These are phyloP conservation scores for Diaporthe helianthi DNA, from an alignment of 2,329 filamentous ascomycete genomes.

Conservation along the genomic window DNA sequence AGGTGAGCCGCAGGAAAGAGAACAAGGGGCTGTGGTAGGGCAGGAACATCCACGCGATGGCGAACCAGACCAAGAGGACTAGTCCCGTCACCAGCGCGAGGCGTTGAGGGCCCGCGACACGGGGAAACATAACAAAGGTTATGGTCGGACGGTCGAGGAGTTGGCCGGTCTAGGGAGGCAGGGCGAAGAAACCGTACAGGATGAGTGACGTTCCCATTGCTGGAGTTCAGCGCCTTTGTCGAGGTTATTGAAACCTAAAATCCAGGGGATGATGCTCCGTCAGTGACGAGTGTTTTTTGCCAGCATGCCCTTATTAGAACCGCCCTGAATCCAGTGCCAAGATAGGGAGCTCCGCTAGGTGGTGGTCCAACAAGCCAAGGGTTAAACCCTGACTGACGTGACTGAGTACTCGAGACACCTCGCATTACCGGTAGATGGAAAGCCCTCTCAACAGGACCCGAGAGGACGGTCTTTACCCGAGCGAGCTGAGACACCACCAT, in stretches of 20 bases:
- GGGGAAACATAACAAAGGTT: conserved; percentile 31
- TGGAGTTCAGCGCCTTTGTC: conserved; percentile 1
- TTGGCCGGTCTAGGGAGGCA: not conserved
- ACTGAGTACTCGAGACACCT: too few species aligned
- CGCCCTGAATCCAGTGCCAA: not conserved
- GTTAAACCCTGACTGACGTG: not conserved
- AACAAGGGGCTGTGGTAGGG: conserved; percentile 42
- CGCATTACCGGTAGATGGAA: too few species aligned
- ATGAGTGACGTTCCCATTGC: not conserved
- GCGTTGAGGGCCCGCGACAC: conserved; percentile 33
- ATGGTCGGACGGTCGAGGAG: not conserved
- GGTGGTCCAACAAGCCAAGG: not conserved
- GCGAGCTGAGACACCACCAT: conserved; percentile 34
- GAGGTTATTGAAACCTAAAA: not conserved
- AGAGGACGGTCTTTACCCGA: conserved; percentile 3
- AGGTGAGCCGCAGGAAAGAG: conserved; percentile 40
- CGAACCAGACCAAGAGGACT: conserved; percentile 33
- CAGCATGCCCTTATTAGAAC: not conserved
- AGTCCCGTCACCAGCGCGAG: conserved; percentile 21
- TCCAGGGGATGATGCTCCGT: not conserved
- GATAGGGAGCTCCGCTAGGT: not conserved
- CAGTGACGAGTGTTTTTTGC: not conserved
- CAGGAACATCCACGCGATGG: conserved; percentile 38
- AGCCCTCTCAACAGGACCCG: not conserved
- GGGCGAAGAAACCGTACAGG: not conserved